Evolutionary conservation across 306 rosid species (phyloP), one percentile per base, ranked within the genome.

Genomic region (Crotalaria pallida): DNA sequence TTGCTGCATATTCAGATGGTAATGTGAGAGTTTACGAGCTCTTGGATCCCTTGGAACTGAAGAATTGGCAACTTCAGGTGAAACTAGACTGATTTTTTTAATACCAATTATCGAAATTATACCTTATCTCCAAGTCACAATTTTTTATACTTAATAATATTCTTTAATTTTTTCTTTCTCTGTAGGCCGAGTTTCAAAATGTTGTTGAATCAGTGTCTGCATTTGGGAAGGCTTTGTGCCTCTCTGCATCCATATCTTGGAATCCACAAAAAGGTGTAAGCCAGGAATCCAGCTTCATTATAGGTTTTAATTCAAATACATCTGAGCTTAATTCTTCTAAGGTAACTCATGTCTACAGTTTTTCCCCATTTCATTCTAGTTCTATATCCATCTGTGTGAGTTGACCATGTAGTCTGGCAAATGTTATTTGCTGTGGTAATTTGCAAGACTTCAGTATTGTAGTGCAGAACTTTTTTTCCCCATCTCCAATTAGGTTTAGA

Each of bases 61-160:
- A 76, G 61, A 88, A 73, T 58, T 94, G 96, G 96, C 97, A 94
- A 74, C 95, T 90, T 75, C 97, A 94, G 98, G 98, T 94, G 71
- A 81, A 65, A 58, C 18, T 26, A 52, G 27, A 61, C 48, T 49
- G 13, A 49, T 62, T 64, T 13, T 58, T 31, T 59, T 27, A n/a
- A n/a, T n/a, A 10, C 50, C 40, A 7, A 23, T 70, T 41, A 5
- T 50, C 50, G 41, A 27, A 34, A 45, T 23, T 56, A 43, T 67
- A 65, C 72, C 68, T 64, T 18, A 44, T 51, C 26, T 75, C 65
- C 3, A 18, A 59, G 52, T 70, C 51, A 19, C 12, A 24, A 45
- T 18, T 51, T 58, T 36, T 24, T 74, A 21, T 23, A 29, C 48
- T 64, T 15, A 47, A 63, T 17, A 33, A 43, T 65, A 29, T 48